Conservation (phyloP, 768 basidiomycete genomes). For the Termitomyces heimii region DNA sequence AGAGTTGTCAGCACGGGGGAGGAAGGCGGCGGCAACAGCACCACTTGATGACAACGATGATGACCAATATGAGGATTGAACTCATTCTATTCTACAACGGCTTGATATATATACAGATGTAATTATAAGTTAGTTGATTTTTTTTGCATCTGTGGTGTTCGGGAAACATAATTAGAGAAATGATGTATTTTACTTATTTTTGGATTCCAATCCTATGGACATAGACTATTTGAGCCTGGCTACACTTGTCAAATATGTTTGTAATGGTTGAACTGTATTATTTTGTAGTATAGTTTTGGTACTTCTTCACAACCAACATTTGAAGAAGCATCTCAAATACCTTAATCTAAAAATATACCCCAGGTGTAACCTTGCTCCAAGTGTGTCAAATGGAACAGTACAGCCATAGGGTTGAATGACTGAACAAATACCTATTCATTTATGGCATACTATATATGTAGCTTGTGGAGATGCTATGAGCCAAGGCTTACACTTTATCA, state of each 20-base stretch:
- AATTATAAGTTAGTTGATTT: background rate
- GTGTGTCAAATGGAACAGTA: too few species aligned
- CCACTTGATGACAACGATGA: conserved; percentile 12
- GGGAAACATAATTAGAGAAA: background rate
- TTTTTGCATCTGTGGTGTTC: background rate
- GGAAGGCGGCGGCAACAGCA: conserved; percentile 4
- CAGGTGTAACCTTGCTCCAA: too few species aligned
- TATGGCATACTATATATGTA: too few species aligned
- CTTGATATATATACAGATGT: background rate
- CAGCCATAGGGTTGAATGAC: too few species aligned
- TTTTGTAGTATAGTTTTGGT: background rate
- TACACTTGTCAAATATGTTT: background rate
- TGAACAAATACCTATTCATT: too few species aligned
- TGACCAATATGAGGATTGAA: conserved; percentile 11
- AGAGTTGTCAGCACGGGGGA: conserved; percentile 7
- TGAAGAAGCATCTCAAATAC: too few species aligned
- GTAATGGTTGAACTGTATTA: background rate
- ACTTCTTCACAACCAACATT: too few species aligned
- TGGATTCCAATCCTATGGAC: background rate
- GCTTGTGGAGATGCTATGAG: too few species aligned
- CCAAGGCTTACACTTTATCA: too few species aligned
- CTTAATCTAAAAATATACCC: too few species aligned
- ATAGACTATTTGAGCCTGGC: background rate
- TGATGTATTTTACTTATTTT: background rate
- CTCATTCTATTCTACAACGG: background rate